phyloP scores from a whole-genome alignment of 2,329 filamentous ascomycete species.

The Fusarium sp. region DNA sequence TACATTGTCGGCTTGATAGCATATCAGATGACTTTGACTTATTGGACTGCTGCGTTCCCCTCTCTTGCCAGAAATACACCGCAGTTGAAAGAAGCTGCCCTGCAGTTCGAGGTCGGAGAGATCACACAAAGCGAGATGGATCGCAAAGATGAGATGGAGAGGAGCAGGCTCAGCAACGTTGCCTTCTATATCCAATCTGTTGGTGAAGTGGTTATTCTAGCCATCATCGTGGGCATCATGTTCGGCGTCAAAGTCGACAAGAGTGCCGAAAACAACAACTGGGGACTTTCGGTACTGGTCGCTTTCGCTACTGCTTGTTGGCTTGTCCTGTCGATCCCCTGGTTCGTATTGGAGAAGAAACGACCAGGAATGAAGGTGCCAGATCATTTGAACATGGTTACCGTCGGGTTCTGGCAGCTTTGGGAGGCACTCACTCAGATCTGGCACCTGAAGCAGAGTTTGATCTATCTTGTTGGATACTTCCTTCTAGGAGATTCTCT shows the following conservation, averaged over 20 bases:
- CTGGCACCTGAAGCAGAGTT: conserved; percentile 71
- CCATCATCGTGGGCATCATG: conserved; percentile 71
- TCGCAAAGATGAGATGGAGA: conserved; percentile 67
- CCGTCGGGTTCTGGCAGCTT: conserved; percentile 70
- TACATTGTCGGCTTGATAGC: conserved; percentile 74
- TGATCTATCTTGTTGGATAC: conserved; percentile 73
- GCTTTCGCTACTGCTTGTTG: conserved; percentile 72
- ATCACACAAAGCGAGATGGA: conserved; percentile 70
- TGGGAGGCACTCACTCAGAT: conserved; percentile 66
- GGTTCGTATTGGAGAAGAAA: conserved; percentile 72
- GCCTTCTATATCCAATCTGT: conserved; percentile 72
- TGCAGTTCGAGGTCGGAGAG: conserved; percentile 49
- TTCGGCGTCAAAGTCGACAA: conserved; percentile 69
- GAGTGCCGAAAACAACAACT: conserved; percentile 69
- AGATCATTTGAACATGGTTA: conserved; percentile 56
- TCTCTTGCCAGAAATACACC: conserved; percentile 50
- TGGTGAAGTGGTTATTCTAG: conserved; percentile 69
- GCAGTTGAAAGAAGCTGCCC: conserved; percentile 46
- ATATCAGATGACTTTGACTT: conserved; percentile 73
- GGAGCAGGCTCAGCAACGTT: conserved; percentile 70
- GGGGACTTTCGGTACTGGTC: conserved; percentile 71
- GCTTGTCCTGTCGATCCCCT: conserved; percentile 70
- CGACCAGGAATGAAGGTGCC: conserved; percentile 63
- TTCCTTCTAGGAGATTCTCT: conserved; percentile 76
- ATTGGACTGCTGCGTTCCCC: conserved; percentile 70